Base-by-base conservation (phyloP, 805 yeast genomes). In the Naumovozyma castellii region DNA sequence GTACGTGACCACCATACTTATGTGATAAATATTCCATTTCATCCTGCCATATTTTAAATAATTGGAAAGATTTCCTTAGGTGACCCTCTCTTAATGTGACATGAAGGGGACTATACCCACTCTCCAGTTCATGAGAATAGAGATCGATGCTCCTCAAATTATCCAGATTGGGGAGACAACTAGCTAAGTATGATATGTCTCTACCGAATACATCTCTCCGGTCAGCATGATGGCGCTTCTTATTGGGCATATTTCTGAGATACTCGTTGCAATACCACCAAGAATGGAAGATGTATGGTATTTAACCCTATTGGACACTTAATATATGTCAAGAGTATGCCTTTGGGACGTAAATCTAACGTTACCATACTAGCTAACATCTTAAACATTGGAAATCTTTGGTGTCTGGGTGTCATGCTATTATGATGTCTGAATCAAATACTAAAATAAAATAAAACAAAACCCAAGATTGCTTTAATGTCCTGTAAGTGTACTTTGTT, bases 101-200 rank as follows among this genome's bases (percentile, higher is more conserved):
- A 57, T 88, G 96, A 20, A 88, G 65, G 18, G 85, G 75, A 33
- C 84, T 82, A 81, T 94, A 87, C 2, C 85, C 82, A 53, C 75
- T 84, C 58, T 87, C 96, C 38, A 65, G 65, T 57, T 88, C 96
- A 2, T 66, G 60, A 0, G 71, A 50, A 3, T 61, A 49, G 2
- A 69, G 48, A 39, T 77, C 75, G 8, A 55, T 40, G 6, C 43
- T 36, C 13, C 43, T 39, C 10, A 44, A 44, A 31, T 44, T 34
- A 8, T 38, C 38, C n/a, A 32, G 4, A 6, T 19, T 35, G n/a
- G 50, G 44, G 12, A 49, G 43, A 19, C 54, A 55, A 32, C 62
- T 46, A 16, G 40, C 36, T 18, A 60, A 34, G 38, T 50, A 51
- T 1, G 63, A 57, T 13, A 48, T 38, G 35, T 56, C 70, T 37